Evolutionary conservation across 163 green algal genomes (phyloP).

Genomic region (Prototheca wickerhamii): DNA sequence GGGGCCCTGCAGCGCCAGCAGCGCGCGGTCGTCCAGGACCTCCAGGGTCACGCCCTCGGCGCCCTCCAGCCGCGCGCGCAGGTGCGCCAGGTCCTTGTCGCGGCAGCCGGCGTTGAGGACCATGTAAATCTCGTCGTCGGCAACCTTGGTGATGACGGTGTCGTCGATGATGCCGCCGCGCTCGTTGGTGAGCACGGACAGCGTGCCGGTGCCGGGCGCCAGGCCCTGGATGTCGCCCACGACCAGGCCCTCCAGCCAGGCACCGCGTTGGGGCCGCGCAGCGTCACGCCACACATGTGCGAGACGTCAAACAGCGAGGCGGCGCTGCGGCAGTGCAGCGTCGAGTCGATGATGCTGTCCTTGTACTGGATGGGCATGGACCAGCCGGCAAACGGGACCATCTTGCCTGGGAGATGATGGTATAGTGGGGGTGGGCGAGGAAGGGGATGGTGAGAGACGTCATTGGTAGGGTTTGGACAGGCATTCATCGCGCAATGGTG

Average conservation of each 20-base stretch:
- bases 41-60: slow-evolving; percentile 65
- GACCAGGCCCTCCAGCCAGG: slow-evolving; percentile 86
- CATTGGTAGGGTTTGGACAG: slow-evolving; percentile 13
- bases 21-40: slow-evolving; percentile 81
- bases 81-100: slow-evolving; percentile 95
- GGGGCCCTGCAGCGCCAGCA: slow-evolving; percentile 88
- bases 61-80: slow-evolving; percentile 68
- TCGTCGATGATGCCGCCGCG: slow-evolving; percentile 98
- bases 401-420: slow-evolving; percentile 66
- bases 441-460: background rate
- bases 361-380: slow-evolving; percentile 99
- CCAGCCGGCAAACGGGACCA: slow-evolving; percentile 97
- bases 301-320: slow-evolving; percentile 96
- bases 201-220: slow-evolving; percentile 69
- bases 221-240: slow-evolving; percentile 82
- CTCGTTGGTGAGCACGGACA: slow-evolving; percentile 96
- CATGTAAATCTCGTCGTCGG: slow-evolving; percentile 78
- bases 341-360: slow-evolving; percentile 95
- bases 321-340: slow-evolving; percentile 70
- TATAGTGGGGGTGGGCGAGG: background rate
- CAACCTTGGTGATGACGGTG: slow-evolving; percentile 91
- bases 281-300: slow-evolving; percentile 93
- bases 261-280: too few relatives aligned
- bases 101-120: slow-evolving; percentile 96
- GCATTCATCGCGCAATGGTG: too few relatives aligned